phyloP scores from a whole-genome alignment of 1,284 basidiomycete genomes.

The Quambalaria eucalypti region DNA sequence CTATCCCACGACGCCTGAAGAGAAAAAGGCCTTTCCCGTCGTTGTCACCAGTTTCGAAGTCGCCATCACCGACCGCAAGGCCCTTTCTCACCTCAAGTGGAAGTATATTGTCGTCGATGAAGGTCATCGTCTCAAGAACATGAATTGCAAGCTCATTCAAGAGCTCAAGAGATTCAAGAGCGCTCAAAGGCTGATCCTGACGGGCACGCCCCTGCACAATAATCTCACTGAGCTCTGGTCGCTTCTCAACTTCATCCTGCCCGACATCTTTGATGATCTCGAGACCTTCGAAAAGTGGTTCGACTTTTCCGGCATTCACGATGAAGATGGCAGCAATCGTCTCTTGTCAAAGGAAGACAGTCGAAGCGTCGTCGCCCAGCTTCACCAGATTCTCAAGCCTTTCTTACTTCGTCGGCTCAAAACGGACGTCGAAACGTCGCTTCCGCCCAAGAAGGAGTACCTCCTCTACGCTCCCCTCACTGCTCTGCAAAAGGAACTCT shows the following conservation, averaged over 20 bases:
- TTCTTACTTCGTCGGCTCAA: constrained; percentile 42
- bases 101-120: constrained; percentile 94
- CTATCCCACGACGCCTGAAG: constrained; percentile 15
- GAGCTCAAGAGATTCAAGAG: constrained; percentile 81
- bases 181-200: constrained; percentile 81
- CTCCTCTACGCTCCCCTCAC: constrained; percentile 84
- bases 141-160: constrained; percentile 77
- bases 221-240: constrained; percentile 90
- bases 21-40: constrained; percentile 48
- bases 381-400: constrained; percentile 43
- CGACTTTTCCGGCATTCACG: constrained; percentile 5
- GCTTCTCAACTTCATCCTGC: constrained; percentile 67
- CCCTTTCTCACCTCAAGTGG: constrained; percentile 30
- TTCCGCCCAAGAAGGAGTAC: constrained; percentile 50
- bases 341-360: constrained; percentile 55
- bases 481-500: constrained; percentile 68
- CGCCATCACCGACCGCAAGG: constrained; percentile 55
- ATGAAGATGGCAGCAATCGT: constrained; percentile 3
- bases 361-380: constrained; percentile 48
- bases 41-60: constrained; percentile 90
- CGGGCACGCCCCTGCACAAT: constrained; percentile 88
- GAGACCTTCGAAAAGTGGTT: constrained; percentile 80
- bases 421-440: constrained; percentile 32
- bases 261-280: constrained; percentile 71
- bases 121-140: constrained; percentile 85